Percentiles rank a stretch among this genome's conserved stretches.
These are phyloP conservation scores for Corchorus olitorius DNA, from an alignment of 345 rosid species.

Conservation along the genomic window DNA sequence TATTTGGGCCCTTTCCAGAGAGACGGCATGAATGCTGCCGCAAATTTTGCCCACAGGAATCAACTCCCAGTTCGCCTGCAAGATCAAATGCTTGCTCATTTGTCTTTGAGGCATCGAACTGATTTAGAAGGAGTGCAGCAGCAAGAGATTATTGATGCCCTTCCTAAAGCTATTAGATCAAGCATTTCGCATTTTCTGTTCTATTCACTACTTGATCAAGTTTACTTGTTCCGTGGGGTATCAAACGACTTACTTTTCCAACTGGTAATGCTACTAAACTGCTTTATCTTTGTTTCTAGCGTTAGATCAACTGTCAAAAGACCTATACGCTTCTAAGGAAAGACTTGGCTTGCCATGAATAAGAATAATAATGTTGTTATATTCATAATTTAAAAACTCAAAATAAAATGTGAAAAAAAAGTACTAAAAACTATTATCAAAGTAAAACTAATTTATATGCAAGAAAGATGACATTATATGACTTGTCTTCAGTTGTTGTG, in stretches of 20 bases:
- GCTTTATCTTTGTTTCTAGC: constrained; percentile 9
- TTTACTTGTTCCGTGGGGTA: constrained; percentile 84
- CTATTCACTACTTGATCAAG: constrained; percentile 71
- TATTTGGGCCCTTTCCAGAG: constrained; percentile 50
- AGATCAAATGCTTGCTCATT: constrained; percentile 95
- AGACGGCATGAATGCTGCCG: constrained; percentile 79
- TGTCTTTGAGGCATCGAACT: constrained; percentile 78
- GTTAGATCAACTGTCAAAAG: background rate
- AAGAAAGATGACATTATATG: background rate
- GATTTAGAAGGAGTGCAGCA: constrained; percentile 91
- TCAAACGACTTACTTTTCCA: constrained; percentile 93
- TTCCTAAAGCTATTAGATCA: constrained; percentile 90
- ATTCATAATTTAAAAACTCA: background rate
- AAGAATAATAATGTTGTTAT: background rate
- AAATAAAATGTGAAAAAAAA: background rate
- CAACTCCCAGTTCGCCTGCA: constrained; percentile 69
- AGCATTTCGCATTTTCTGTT: constrained; percentile 75
- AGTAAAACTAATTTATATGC: background rate
- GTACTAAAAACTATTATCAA: background rate
- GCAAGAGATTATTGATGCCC: constrained; percentile 78
- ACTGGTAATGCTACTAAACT: constrained; percentile 51
- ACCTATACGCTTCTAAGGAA: background rate
- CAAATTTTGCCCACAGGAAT: constrained; percentile 79
- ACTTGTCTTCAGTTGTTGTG: constrained; percentile 4
- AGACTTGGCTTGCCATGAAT: background rate